Conservation (phyloP, 345 rosid species). For the Citrus unshiu region DNA sequence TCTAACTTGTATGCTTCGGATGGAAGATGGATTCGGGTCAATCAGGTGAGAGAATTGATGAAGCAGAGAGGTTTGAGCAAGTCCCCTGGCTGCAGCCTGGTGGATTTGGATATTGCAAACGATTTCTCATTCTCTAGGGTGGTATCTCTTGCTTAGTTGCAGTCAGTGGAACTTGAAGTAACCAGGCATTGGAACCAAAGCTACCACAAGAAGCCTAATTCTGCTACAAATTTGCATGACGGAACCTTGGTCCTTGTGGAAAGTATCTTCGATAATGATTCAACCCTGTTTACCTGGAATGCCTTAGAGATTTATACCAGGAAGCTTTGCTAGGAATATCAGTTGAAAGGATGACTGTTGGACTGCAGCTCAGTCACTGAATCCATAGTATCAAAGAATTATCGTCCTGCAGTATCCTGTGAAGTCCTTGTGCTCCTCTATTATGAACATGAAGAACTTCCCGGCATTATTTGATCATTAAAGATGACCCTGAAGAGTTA, state of each 20-base stretch:
- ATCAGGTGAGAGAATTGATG: slow-evolving; percentile 66
- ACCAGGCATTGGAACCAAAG: neutral
- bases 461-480: no score
- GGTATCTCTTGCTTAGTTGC: slow-evolving; percentile 22
- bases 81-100: slow-evolving; percentile 48
- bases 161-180: neutral
- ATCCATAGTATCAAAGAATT: no score
- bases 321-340: no score
- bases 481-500: no score
- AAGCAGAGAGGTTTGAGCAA: slow-evolving; percentile 57
- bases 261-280: neutral
- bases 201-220: neutral
- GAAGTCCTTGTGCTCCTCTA: no score
- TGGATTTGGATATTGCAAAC: slow-evolving; percentile 38
- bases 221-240: neutral
- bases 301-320: no score
- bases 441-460: no score
- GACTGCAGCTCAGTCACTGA: no score
- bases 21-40: slow-evolving; percentile 81
- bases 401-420: no score
- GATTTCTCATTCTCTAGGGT: slow-evolving; percentile 19
- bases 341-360: no score
- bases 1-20: slow-evolving; percentile 75
- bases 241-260: neutral
- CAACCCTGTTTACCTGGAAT: no score